Percentiles rank a stretch among this genome's conserved stretches.
Evolutionary conservation across 2,329 filamentous ascomycete species (phyloP).

Genomic region (Clarireedia sp.): DNA sequence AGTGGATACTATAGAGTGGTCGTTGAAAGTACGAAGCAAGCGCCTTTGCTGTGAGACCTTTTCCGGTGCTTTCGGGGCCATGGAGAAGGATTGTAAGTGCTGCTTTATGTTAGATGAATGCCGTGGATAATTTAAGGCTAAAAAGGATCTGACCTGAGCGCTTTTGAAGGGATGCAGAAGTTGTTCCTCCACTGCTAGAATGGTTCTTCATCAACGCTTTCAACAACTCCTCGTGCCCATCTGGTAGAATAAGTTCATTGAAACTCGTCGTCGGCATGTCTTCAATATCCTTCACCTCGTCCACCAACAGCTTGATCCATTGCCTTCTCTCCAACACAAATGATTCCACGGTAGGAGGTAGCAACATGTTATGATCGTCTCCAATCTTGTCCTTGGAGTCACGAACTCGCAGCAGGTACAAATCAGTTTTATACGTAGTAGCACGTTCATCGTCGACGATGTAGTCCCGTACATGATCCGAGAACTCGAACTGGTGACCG

Average conservation of each 20-base stretch:
- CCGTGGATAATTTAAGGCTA: background rate
- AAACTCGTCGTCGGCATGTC: background rate
- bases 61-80: background rate
- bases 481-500: background rate
- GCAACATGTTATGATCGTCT: background rate
- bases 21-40: background rate
- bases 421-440: background rate
- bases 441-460: constrained; percentile 1
- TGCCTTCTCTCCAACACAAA: background rate
- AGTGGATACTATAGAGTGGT: background rate
- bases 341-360: background rate
- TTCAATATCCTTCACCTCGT: background rate
- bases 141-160: background rate
- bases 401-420: background rate
- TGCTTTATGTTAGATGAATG: background rate
- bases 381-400: background rate
- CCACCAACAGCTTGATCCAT: background rate
- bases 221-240: background rate
- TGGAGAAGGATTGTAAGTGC: constrained; percentile 1
- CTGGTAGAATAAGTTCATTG: background rate
- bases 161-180: fast-evolving
- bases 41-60: background rate
- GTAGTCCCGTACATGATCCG: background rate
- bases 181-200: background rate
- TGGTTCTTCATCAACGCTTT: constrained; percentile 1